These are phyloP conservation scores for Sphaceloma murrayae DNA, from an alignment of 2,329 filamentous ascomycete genomes.

Conservation along the genomic window DNA sequence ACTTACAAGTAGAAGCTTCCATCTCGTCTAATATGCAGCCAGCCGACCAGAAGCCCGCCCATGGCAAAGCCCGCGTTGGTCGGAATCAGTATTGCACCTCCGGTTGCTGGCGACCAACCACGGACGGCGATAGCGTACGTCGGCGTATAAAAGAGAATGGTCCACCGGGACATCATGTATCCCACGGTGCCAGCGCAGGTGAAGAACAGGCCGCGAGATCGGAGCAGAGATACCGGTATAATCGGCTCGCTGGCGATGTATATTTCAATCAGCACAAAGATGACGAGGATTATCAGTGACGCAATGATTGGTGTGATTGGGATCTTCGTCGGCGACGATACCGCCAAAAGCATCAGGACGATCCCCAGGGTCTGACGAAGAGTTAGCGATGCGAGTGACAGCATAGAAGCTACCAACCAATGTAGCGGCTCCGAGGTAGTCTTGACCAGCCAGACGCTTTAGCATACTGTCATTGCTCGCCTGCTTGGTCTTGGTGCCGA, in stretches of 20 bases:
- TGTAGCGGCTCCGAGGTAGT: constrained; percentile 63
- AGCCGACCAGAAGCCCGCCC: constrained; percentile 64
- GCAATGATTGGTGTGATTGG: constrained; percentile 50
- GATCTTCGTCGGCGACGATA: constrained; percentile 54
- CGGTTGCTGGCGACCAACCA: constrained; percentile 56
- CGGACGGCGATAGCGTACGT: constrained; percentile 70
- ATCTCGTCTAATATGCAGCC: constrained; percentile 62
- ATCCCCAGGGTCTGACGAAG: constrained; percentile 50
- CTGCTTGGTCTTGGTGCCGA: constrained; percentile 22
- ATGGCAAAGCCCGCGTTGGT: constrained; percentile 71
- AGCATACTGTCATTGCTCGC: constrained; percentile 35
- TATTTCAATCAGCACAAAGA: constrained; percentile 54
- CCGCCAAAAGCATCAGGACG: constrained; percentile 60
- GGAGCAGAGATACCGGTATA: constrained; percentile 61
- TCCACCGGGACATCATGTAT: constrained; percentile 74
- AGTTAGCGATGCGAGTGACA: neutral
- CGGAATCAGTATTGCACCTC: constrained; percentile 68
- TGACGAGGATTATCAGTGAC: constrained; percentile 49
- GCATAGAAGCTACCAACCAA: constrained; percentile 40
- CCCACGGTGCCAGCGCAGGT: constrained; percentile 66
- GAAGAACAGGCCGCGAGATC: constrained; percentile 59
- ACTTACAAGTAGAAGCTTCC: constrained; percentile 56
- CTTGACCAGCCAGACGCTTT: constrained; percentile 54
- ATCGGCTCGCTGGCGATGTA: constrained; percentile 58
- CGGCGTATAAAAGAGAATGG: constrained; percentile 69